Evolutionary conservation across 371 early-diverging fungal species (phyloP).

Genomic region (Mortierella sp.): DNA sequence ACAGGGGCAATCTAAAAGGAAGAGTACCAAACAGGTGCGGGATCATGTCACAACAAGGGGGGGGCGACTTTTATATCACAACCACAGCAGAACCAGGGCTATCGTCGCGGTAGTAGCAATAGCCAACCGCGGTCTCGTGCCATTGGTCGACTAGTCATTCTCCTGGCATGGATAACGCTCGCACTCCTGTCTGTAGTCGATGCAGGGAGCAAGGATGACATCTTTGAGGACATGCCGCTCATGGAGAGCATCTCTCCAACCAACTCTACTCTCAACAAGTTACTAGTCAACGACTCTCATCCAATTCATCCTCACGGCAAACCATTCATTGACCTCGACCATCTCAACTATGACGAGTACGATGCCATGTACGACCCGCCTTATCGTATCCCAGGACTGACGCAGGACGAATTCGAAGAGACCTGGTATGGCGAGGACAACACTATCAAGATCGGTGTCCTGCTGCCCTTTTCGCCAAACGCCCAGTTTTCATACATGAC

Average conservation of each 20-base stretch:
- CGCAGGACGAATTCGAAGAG: conserved; percentile 38
- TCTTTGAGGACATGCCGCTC: neutral
- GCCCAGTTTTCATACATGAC: conserved; percentile 5
- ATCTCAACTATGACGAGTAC: neutral
- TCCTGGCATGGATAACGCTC: neutral
- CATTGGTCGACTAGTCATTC: neutral
- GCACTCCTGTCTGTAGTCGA: neutral
- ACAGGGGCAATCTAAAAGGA: neutral
- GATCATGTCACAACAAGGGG: neutral
- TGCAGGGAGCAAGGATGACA: neutral
- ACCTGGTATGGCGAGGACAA: conserved; percentile 28
- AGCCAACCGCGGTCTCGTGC: neutral
- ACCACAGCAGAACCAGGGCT: neutral
- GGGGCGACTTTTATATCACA: neutral
- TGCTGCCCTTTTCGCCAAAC: conserved; percentile 35
- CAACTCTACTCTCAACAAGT: neutral
- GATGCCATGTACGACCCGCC: conserved; percentile 24
- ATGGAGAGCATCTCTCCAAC: neutral
- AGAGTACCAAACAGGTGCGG: neutral
- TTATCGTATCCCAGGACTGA: conserved; percentile 25
- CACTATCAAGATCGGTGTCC: conserved; percentile 44
- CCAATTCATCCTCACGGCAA: neutral
- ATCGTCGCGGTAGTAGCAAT: neutral
- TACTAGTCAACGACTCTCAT: neutral
- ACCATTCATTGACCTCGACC: neutral